A percentile compares a stretch with the other conserved stretches of the same genome.
Conservation (phyloP, 169 alveolate species). For the Eimeria mitis region DNA sequence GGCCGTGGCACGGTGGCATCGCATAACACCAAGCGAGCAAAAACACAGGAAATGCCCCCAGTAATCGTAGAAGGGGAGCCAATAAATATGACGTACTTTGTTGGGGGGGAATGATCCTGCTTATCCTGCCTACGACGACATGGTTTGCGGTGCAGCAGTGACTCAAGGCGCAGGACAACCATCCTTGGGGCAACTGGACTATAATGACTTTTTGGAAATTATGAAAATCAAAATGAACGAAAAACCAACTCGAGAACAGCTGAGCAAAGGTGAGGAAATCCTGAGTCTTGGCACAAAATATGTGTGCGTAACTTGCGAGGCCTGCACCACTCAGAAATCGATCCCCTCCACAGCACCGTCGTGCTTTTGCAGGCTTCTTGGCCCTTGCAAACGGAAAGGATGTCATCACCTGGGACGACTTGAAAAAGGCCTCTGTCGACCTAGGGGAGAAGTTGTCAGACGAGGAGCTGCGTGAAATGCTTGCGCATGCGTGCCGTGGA, state of each 20-base stretch:
- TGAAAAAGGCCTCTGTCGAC: constrained; percentile 91
- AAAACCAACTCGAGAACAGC: constrained; percentile 74
- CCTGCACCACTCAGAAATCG: not conserved
- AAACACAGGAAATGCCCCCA: not conserved
- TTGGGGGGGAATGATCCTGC: not conserved
- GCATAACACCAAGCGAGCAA: not conserved
- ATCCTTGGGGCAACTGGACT: constrained; percentile 77
- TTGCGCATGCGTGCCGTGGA: constrained; percentile 53
- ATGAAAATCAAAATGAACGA: constrained; percentile 77
- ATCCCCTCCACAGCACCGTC: not conserved
- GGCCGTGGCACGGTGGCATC: not conserved
- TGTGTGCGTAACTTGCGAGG: not conserved
- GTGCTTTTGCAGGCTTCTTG: constrained; percentile 39
- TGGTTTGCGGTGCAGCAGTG: constrained; percentile 47
- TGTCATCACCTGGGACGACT: constrained; percentile 89
- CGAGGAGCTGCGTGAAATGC: constrained; percentile 79
- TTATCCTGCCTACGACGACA: not conserved
- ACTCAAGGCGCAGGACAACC: constrained; percentile 15
- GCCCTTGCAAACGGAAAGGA: constrained; percentile 71
- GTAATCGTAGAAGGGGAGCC: not conserved
- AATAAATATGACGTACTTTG: not conserved
- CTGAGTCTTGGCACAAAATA: not conserved
- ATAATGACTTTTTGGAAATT: constrained; percentile 75
- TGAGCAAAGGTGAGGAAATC: constrained; percentile 39
- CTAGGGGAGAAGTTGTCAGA: constrained; percentile 72